phyloP scores from a whole-genome alignment of 106 monocot species.

The Dioscorea alata region DNA sequence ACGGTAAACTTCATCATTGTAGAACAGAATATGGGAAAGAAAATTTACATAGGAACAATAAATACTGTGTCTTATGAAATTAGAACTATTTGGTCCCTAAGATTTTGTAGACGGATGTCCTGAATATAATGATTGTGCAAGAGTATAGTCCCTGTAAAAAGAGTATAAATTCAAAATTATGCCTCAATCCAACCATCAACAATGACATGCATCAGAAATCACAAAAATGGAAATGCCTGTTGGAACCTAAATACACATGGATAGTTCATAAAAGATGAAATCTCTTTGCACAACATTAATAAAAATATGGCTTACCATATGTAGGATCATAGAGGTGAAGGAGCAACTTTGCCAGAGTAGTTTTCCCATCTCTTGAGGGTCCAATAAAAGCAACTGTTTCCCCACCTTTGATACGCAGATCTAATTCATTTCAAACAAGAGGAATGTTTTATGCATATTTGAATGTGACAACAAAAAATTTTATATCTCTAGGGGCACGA shows the following conservation, averaged over 20 bases:
- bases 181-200: too few relatives aligned
- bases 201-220: too few relatives aligned
- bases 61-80: conserved; percentile 80
- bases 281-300: too few relatives aligned
- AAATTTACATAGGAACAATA: background rate
- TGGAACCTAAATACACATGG: too few relatives aligned
- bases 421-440: conserved; percentile 44
- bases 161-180: background rate
- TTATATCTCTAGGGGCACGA: conserved; percentile 63
- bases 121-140: conserved; percentile 63
- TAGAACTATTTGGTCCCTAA: conserved; percentile 62
- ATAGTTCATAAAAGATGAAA: too few relatives aligned
- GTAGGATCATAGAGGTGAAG: conserved; percentile 77
- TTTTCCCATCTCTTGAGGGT: conserved; percentile 83
- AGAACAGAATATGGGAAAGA: background rate
- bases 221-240: too few relatives aligned
- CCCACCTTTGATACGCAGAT: conserved; percentile 66
- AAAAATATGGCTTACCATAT: background rate
- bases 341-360: conserved; percentile 69
- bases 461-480: conserved; percentile 69
- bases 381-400: conserved; percentile 80
- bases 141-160: conserved; percentile 59
- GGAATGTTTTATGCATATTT: conserved; percentile 58
- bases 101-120: conserved; percentile 38
- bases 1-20: too few relatives aligned